Percentiles rank a stretch among this genome's conserved stretches.
Evolutionary conservation across 257 asterid genomes (phyloP).

Genomic region (Ballota nigra): DNA sequence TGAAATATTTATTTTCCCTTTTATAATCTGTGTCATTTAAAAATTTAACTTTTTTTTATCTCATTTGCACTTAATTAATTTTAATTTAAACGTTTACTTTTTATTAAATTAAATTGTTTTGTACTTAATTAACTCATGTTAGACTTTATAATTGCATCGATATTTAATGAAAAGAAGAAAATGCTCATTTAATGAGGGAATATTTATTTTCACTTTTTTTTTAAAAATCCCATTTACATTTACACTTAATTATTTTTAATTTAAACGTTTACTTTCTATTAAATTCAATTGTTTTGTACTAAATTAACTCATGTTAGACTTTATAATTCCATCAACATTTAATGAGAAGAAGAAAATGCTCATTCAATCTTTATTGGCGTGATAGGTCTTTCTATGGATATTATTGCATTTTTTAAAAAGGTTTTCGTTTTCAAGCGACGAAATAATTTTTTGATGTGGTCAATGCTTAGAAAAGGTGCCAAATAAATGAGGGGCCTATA

Average conservation of each 20-base stretch:
- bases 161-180: background rate
- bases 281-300: too few relatives aligned
- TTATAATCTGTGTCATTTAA: background rate
- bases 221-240: background rate
- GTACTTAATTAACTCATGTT: background rate
- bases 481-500: background rate
- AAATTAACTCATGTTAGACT: background rate
- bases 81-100: too few relatives aligned
- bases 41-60: too few relatives aligned
- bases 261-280: too few relatives aligned
- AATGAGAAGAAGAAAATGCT: background rate
- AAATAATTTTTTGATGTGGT: constrained; percentile 1
- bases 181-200: background rate
- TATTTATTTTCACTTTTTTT: too few relatives aligned
- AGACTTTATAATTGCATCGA: background rate
- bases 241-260: background rate
- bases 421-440: background rate
- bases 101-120: too few relatives aligned
- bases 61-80: background rate
- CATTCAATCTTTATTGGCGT: background rate
- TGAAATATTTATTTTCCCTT: too few relatives aligned
- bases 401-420: background rate
- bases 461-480: background rate
- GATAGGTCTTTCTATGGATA: background rate
- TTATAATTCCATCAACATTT: background rate